Conservation (phyloP, 169 alveolate species). For the Plasmodium gallinaceum region DNA sequence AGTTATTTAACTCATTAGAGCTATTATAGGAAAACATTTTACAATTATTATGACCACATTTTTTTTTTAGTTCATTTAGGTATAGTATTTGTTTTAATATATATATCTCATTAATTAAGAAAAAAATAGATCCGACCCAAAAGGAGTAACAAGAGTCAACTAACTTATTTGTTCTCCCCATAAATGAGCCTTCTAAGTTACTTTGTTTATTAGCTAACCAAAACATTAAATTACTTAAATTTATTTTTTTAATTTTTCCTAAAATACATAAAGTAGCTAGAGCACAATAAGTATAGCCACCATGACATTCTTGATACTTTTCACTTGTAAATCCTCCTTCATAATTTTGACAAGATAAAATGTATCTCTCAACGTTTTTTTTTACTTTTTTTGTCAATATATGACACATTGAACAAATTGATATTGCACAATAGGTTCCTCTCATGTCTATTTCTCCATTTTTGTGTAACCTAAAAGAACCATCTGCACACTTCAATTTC, state of each 20-base stretch:
- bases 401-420: conserved; percentile 92
- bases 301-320: conserved; percentile 97
- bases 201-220: conserved; percentile 93
- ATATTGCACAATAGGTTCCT: conserved; percentile 94
- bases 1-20: conserved; percentile 1
- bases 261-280: conserved; percentile 93
- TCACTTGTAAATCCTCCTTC: conserved; percentile 98
- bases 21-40: conserved; percentile 29
- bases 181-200: conserved; percentile 95
- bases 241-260: conserved; percentile 88
- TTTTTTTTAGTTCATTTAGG: conserved; percentile 8
- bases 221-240: conserved; percentile 86
- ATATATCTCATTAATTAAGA: conserved; percentile 83
- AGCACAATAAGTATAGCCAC: conserved; percentile 98
- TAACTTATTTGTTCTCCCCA: conserved; percentile 97
- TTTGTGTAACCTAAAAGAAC: conserved; percentile 92
- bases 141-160: conserved; percentile 97
- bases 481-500: conserved; percentile 90
- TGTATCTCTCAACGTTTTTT: conserved; percentile 90
- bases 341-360: conserved; percentile 93
- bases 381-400: conserved; percentile 90
- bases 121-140: conserved; percentile 96
- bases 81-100: conserved; percentile 44
- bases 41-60: conserved; percentile 71
- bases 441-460: conserved; percentile 97